Conservation (phyloP, 1,139 yeast species). For the Yamadazyma spencermartinsiae region DNA sequence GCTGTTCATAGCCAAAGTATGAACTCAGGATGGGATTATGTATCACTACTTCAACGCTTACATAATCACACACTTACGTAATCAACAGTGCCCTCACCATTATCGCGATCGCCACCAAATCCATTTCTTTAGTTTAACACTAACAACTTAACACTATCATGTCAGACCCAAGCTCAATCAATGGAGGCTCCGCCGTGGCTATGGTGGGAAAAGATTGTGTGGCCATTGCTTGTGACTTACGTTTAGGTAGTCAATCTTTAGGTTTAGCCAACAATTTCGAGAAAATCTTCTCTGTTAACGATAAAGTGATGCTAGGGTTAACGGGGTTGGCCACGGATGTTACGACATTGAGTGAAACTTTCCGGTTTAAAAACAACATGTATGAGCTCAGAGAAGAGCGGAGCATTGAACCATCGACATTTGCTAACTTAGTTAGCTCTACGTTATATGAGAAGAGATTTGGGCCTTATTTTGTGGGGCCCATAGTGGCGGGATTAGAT, state of each 20-base stretch:
- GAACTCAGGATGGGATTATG: no score
- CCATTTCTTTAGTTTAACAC: no score
- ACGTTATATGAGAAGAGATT: conserved; percentile 89
- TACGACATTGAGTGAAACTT: conserved; percentile 75
- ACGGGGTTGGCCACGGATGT: conserved; percentile 97
- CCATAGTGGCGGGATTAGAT: conserved; percentile 93
- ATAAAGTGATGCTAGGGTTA: conserved; percentile 80
- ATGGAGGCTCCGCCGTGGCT: conserved; percentile 88
- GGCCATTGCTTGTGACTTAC: conserved; percentile 94
- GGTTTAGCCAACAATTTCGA: conserved; percentile 93
- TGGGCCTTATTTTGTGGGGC: conserved; percentile 97
- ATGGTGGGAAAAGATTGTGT: conserved; percentile 99
- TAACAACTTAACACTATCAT: conserved; percentile 22
- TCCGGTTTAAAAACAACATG: conserved; percentile 81
- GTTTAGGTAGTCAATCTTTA: conserved; percentile 90
- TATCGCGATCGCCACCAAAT: conserved; percentile 1
- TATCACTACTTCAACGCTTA: no score
- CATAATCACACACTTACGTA: no score
- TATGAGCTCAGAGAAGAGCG: conserved; percentile 93
- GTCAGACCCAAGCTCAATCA: conserved; percentile 37
- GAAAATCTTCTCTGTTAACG: conserved; percentile 81
- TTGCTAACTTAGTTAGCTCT: conserved; percentile 89
- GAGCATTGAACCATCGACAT: conserved; percentile 86
- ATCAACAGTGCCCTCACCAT: no score
- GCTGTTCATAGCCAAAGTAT: no score